Percentiles rank a stretch among this genome's conserved stretches.
phyloP scores from a whole-genome alignment of 2,329 filamentous ascomycete species.

The Myriangium duriaei region DNA sequence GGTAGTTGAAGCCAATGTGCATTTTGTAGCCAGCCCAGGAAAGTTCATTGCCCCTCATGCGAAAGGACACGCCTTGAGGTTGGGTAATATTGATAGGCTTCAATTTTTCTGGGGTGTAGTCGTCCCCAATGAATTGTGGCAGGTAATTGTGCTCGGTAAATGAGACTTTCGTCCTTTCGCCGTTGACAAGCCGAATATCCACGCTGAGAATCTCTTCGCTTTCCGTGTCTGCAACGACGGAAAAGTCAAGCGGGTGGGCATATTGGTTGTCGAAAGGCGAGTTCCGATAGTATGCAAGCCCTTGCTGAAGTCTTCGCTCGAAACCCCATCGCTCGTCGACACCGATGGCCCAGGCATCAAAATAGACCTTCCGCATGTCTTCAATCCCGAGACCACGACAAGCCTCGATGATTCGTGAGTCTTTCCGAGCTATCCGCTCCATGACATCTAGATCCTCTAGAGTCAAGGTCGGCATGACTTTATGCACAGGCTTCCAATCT shows the following conservation, averaged over 20 bases:
- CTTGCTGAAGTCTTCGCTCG: constrained; percentile 24
- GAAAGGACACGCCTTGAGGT: neutral
- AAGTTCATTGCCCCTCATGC: neutral
- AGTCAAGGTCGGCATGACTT: constrained; percentile 36
- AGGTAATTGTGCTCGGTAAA: neutral
- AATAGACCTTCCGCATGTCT: constrained; percentile 24
- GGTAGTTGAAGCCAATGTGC: constrained; percentile 51
- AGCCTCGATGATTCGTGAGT: constrained; percentile 22
- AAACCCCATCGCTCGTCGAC: constrained; percentile 26
- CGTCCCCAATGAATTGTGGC: neutral
- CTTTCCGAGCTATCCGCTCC: constrained; percentile 22
- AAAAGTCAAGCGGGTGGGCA: neutral
- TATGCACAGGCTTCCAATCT: constrained; percentile 17
- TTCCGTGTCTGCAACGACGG: neutral
- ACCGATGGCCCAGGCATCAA: constrained; percentile 27
- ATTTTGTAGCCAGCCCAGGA: neutral
- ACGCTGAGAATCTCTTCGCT: neutral
- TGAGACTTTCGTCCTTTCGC: neutral
- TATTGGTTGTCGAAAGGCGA: constrained; percentile 16
- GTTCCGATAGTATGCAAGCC: constrained; percentile 23
- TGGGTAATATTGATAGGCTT: neutral
- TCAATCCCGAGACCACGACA: constrained; percentile 25
- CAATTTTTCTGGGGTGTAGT: neutral
- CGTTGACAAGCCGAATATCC: constrained; percentile 12
- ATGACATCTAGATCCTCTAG: constrained; percentile 25